Conservation (phyloP, 306 rosid genomes). For the Ormosia semicastrata region DNA sequence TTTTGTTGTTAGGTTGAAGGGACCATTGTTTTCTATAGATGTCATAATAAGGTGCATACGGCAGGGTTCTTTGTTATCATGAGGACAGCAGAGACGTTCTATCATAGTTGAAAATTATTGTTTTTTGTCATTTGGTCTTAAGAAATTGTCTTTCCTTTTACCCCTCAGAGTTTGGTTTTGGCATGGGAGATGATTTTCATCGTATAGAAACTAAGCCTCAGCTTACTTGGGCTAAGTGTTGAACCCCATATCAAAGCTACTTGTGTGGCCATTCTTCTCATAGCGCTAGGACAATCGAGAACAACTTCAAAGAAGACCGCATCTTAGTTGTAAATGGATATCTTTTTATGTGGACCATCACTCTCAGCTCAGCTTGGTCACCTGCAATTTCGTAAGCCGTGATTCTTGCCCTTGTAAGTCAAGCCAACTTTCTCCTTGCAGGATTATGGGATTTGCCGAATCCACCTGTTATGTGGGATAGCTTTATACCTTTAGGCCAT, state of each 20-base stretch:
- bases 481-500: no score
- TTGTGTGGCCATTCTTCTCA: no score
- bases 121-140: neutral
- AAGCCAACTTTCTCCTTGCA: no score
- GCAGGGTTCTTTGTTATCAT: slow-evolving; percentile 35
- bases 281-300: no score
- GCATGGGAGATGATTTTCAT: neutral
- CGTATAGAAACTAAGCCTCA: neutral
- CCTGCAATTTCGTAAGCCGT: no score
- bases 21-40: slow-evolving; percentile 40
- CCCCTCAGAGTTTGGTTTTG: neutral
- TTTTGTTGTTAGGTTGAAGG: slow-evolving; percentile 42
- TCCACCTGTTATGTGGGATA: no score
- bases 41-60: slow-evolving; percentile 54
- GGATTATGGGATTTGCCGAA: no score
- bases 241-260: neutral
- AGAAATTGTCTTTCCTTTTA: neutral
- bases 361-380: no score
- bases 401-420: no score
- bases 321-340: no score
- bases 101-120: neutral
- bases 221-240: neutral
- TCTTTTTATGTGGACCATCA: no score
- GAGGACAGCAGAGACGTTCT: slow-evolving; percentile 39
- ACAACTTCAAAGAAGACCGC: no score